Evolutionary conservation across 768 basidiomycete genomes (phyloP).

Genomic region (Tricholoma matsutake): DNA sequence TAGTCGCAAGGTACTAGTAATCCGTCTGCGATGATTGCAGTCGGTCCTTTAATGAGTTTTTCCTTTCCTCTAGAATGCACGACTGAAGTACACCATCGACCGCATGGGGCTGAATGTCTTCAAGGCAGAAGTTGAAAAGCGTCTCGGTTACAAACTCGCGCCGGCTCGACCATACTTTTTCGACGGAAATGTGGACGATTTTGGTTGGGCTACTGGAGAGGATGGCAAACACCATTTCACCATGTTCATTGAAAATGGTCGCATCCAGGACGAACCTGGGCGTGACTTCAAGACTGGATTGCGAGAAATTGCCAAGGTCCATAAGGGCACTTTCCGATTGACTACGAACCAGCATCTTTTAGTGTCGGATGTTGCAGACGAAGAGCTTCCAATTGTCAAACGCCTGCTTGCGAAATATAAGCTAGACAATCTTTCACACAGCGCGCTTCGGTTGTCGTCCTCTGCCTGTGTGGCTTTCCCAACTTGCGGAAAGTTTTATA

Average conservation of each 20-base stretch:
- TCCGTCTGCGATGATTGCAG: background rate
- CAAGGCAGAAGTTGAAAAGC: slow-evolving; percentile 86
- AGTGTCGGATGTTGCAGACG: slow-evolving; percentile 75
- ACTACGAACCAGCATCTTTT: slow-evolving; percentile 95
- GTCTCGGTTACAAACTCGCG: slow-evolving; percentile 72
- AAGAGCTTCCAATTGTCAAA: slow-evolving; percentile 78
- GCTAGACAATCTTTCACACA: slow-evolving; percentile 81
- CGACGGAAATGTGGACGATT: slow-evolving; percentile 89
- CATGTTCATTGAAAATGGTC: slow-evolving; percentile 95
- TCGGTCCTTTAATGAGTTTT: slow-evolving; percentile 6
- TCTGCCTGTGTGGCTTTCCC: slow-evolving; percentile 98
- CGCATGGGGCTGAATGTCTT: slow-evolving; percentile 88
- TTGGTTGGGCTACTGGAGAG: slow-evolving; percentile 86
- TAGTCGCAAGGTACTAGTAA: slow-evolving; percentile 51
- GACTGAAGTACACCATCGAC: slow-evolving; percentile 96
- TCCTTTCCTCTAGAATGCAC: slow-evolving; percentile 57
- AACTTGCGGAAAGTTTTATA: slow-evolving; percentile 66
- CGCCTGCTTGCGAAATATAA: slow-evolving; percentile 77
- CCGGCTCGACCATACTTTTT: slow-evolving; percentile 79
- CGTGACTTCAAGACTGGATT: slow-evolving; percentile 91
- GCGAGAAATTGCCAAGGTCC: slow-evolving; percentile 87
- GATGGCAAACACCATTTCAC: slow-evolving; percentile 91
- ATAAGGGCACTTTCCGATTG: slow-evolving; percentile 91
- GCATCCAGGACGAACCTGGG: slow-evolving; percentile 91
- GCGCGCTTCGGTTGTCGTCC: slow-evolving; percentile 79